Conservation (phyloP, 495 filamentous ascomycete genomes). For the Trypethelium eluteriae region DNA sequence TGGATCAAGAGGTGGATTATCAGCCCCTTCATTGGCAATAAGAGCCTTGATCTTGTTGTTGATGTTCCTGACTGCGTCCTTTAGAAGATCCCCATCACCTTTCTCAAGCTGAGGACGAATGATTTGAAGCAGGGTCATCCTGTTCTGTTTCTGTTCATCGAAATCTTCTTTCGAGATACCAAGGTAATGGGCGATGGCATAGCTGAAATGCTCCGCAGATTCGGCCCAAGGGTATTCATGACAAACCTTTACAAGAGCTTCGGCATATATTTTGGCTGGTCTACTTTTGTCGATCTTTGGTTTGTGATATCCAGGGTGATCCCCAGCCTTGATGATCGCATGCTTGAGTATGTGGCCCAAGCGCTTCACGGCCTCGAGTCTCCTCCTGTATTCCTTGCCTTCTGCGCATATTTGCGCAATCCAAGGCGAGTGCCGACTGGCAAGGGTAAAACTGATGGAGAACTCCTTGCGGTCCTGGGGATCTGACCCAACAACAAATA, state of each 20-base stretch:
- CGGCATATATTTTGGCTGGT: not conserved
- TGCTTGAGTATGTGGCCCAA: not conserved
- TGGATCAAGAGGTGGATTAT: not conserved
- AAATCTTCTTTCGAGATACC: not conserved
- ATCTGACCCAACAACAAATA: not conserved
- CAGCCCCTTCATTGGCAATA: not conserved
- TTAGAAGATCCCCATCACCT: not conserved
- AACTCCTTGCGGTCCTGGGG: not conserved
- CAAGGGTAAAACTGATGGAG: not conserved
- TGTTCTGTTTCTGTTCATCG: not conserved
- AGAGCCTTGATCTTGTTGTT: not conserved
- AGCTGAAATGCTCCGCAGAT: not conserved
- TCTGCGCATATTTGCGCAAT: not conserved
- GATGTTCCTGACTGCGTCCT: not conserved
- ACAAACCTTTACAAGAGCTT: not conserved
- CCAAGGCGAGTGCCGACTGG: not conserved
- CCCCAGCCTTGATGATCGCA: conserved; percentile 1
- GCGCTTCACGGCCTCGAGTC: not conserved
- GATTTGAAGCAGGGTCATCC: not conserved
- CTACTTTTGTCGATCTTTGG: not conserved
- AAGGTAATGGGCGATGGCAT: not conserved
- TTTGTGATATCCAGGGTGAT: not conserved
- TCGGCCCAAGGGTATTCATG: not conserved
- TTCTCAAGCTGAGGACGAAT: not conserved
- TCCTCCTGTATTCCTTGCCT: not conserved